These are phyloP conservation scores for Colletotrichum magnum DNA, from an alignment of 2,329 filamentous ascomycete species.

Conservation along the genomic window DNA sequence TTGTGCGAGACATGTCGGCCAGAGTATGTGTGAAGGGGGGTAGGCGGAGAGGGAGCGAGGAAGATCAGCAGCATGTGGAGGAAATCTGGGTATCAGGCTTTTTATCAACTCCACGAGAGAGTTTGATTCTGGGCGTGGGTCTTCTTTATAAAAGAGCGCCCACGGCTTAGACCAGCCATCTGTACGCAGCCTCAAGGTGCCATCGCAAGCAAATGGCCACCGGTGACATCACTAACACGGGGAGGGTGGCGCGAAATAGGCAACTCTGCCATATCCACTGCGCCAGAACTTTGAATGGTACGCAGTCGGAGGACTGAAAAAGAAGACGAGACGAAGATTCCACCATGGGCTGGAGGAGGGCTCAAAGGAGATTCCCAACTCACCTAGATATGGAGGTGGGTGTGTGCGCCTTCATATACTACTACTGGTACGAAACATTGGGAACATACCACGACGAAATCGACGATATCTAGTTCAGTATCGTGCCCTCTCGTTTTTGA, in stretches of 20 bases:
- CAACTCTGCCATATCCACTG: background rate
- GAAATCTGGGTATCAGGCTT: no score
- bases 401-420: background rate
- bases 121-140: no score
- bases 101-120: no score
- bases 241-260: conserved; percentile 33
- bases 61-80: no score
- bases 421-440: no score
- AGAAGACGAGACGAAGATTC: conserved; percentile 14
- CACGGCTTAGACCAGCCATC: no score
- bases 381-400: background rate
- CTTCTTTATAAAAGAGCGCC: no score
- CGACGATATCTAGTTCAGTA: background rate
- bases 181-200: background rate
- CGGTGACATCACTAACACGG: conserved; percentile 32
- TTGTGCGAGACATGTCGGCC: conserved; percentile 42
- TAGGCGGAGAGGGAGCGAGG: background rate
- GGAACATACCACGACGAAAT: background rate
- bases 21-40: background rate
- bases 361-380: background rate
- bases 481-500: no score
- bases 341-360: conserved; percentile 34
- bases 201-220: conserved; percentile 15
- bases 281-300: conserved; percentile 8
- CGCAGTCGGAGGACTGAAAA: background rate